Conservation (phyloP, 495 filamentous ascomycete genomes). For the Hyaloscypha finlandica region DNA sequence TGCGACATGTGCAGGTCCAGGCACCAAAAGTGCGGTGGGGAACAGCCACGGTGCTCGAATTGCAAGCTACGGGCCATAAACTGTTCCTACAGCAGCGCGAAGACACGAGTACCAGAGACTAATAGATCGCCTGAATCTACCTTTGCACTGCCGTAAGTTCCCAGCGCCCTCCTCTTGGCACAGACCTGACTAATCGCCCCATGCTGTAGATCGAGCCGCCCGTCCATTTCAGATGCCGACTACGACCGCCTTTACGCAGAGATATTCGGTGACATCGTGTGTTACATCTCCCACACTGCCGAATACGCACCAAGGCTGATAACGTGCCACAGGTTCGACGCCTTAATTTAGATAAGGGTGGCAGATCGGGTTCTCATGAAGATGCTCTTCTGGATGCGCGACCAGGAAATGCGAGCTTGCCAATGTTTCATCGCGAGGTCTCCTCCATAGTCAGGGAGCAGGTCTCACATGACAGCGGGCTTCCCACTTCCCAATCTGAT, state of each 20-base stretch:
- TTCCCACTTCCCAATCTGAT: not conserved
- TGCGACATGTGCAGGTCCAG: conserved; percentile 21
- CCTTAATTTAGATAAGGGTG: conserved; percentile 10
- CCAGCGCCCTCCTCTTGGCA: conserved; percentile 6
- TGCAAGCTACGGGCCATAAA: conserved; percentile 20
- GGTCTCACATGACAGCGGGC: conserved; percentile 1
- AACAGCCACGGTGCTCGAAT: conserved; percentile 19
- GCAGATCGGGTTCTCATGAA: not conserved
- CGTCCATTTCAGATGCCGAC: conserved; percentile 20
- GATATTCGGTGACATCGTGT: conserved; percentile 22
- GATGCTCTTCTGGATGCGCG: conserved; percentile 7
- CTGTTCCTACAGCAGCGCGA: conserved; percentile 16
- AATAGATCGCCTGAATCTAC: conserved; percentile 5
- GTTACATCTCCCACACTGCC: not conserved
- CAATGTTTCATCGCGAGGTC: conserved; percentile 20
- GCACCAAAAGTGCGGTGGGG: conserved; percentile 23
- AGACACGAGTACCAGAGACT: conserved; percentile 11
- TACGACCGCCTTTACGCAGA: conserved; percentile 22
- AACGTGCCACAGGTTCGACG: conserved; percentile 18
- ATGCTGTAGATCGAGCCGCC: conserved; percentile 14
- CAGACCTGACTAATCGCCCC: not conserved
- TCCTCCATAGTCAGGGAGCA: conserved; percentile 20
- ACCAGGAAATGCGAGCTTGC: conserved; percentile 15
- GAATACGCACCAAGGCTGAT: not conserved
- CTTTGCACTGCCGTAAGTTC: conserved; percentile 17